Evolutionary conservation across 495 filamentous ascomycete genomes (phyloP), one percentile per base, ranked within the genome.

Genomic region (Rhypophila decipiens): DNA sequence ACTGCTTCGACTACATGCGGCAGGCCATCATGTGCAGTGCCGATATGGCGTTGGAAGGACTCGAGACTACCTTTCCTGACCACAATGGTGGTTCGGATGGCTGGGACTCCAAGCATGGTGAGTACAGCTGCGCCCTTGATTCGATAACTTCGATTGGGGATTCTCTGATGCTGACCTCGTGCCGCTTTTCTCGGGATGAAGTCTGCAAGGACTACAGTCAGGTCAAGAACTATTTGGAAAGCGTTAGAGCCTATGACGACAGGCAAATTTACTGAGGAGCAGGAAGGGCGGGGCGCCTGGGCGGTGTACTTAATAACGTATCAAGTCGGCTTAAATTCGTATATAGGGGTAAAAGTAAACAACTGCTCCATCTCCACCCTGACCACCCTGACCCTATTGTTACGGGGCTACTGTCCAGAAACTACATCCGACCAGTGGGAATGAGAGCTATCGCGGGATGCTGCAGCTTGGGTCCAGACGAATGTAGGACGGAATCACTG

Each of bases 1-100:
- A 74, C 55, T 74, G 71, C 58, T 71, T 74, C 47, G 69, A 72
- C 48, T 72, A 72, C 44, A 67, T 74, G 65, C 58, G 71, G 27
- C 57, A 68, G 42, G 66, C 71, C 15, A 71, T 74, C 39, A 64
- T 72, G 64, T 74, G 71, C 41, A 64, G 57, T 20, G 64, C 68
- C 19, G 71, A 72, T 49, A 68, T 69, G 55, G 63, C 63, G 8
- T 46, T 73, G 9, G 71, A 74, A 51, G 65, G 65, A 2, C 58
- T 61, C 8, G 65, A 71, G 52, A 71, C 69, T 1, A 72, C 69
- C 1, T 74, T 71, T 47, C 68, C 69, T 0, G 68, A 70, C 44
- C 60, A 72, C 36, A 71, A 72, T 41, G 66, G 69, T 5, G 70
- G 70, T 5, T 66, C 64, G 12, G 70, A 74, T 41, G 70, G 69